Conservation (phyloP, 768 basidiomycete genomes). For the Collybia sp. region DNA sequence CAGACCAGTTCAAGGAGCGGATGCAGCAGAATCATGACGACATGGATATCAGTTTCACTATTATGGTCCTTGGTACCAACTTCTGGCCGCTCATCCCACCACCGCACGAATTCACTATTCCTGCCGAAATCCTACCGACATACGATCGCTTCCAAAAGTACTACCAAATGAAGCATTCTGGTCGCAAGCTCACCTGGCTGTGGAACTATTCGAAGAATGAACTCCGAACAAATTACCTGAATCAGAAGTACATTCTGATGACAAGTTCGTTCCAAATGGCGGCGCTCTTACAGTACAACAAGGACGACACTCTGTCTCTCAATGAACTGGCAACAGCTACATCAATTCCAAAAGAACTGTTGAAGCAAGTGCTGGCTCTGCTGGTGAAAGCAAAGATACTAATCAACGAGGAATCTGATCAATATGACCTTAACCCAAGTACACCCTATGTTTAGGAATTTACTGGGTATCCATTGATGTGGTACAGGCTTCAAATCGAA, state of each 20-base stretch:
- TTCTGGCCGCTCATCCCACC: conserved; percentile 93
- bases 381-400: conserved; percentile 87
- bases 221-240: conserved; percentile 86
- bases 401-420: conserved; percentile 82
- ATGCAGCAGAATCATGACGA: conserved; percentile 86
- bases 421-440: conserved; percentile 88
- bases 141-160: conserved; percentile 91
- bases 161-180: conserved; percentile 91
- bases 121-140: conserved; percentile 78
- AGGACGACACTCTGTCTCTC: conserved; percentile 75
- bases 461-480: not conserved
- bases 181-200: conserved; percentile 94
- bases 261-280: conserved; percentile 94
- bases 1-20: conserved; percentile 90
- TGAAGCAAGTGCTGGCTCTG: conserved; percentile 66
- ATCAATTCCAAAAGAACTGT: conserved; percentile 71
- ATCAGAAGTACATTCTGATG: conserved; percentile 95
- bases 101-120: conserved; percentile 82
- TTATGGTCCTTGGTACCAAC: conserved; percentile 93
- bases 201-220: conserved; percentile 99
- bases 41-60: conserved; percentile 84
- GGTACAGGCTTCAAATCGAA: conserved; percentile 80
- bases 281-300: conserved; percentile 92
- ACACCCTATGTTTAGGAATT: conserved; percentile 11
- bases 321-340: conserved; percentile 80